Conservation (phyloP, 345 rosid genomes). For the Sonneratia alba region DNA sequence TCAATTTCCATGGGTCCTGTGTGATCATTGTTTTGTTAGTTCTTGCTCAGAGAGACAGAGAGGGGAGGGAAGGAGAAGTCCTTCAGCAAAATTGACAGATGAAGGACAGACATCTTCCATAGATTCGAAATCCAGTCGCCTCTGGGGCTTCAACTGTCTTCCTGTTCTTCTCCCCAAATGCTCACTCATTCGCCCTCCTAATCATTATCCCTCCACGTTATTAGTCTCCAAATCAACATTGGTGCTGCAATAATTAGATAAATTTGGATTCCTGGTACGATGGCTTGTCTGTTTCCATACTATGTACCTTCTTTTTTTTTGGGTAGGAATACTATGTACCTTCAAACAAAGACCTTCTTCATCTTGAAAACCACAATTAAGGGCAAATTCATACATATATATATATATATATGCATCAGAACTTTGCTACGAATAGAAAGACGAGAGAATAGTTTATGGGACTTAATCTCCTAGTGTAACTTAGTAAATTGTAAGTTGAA, state of each 20-base stretch:
- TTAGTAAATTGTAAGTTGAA: neutral
- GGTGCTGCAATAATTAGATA: too few species aligned
- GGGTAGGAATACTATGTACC: too few species aligned
- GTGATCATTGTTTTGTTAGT: conserved; percentile 5
- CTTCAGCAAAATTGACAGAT: neutral
- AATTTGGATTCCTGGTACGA: too few species aligned
- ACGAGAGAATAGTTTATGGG: neutral
- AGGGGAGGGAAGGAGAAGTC: too few species aligned
- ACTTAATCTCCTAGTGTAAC: neutral
- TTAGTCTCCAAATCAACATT: too few species aligned
- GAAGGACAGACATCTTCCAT: neutral
- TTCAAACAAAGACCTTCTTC: too few species aligned
- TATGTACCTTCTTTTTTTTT: too few species aligned
- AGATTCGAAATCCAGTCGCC: neutral
- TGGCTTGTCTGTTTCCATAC: too few species aligned
- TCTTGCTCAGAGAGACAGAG: conserved; percentile 1
- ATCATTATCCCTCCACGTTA: too few species aligned
- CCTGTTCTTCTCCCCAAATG: neutral
- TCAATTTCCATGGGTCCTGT: neutral
- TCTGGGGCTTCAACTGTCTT: neutral
- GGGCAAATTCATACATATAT: neutral
- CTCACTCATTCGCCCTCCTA: too few species aligned
- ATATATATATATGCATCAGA: neutral
- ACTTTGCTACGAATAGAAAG: neutral
- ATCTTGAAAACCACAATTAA: neutral